phyloP scores from a whole-genome alignment of 169 alveolate genomes.

The Plasmodium reichenowi region DNA sequence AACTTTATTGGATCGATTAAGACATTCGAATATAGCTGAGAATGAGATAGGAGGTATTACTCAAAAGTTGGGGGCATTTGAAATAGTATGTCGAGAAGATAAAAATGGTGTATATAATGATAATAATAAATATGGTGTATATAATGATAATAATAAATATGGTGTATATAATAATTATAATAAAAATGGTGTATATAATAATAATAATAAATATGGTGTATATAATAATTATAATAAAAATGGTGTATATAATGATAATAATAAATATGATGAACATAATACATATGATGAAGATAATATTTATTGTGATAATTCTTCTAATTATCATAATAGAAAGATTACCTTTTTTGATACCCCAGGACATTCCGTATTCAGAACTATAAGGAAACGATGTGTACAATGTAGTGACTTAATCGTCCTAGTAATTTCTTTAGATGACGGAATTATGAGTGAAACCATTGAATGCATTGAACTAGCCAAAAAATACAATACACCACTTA shows the following conservation, averaged over 20 bases:
- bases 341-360: constrained; percentile 97
- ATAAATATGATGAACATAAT: no score
- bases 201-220: no score
- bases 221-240: no score
- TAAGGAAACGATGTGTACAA: constrained; percentile 94
- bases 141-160: no score
- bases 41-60: constrained; percentile 94
- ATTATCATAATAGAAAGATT: constrained; percentile 80
- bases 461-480: constrained; percentile 91
- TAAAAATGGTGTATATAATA: no score
- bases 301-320: no score
- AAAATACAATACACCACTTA: constrained; percentile 83
- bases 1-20: constrained; percentile 90
- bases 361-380: constrained; percentile 94
- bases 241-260: no score
- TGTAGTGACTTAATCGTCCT: constrained; percentile 94
- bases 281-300: no score
- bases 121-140: no score
- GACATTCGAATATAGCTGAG: constrained; percentile 85
- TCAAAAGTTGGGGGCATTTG: constrained; percentile 95
- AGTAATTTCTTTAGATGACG: constrained; percentile 96
- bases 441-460: constrained; percentile 94
- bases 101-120: no score
- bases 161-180: no score
- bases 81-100: constrained; percentile 84